Base-by-base conservation (phyloP, 2,329 filamentous ascomycete genomes). In the Aciculosporium take region DNA sequence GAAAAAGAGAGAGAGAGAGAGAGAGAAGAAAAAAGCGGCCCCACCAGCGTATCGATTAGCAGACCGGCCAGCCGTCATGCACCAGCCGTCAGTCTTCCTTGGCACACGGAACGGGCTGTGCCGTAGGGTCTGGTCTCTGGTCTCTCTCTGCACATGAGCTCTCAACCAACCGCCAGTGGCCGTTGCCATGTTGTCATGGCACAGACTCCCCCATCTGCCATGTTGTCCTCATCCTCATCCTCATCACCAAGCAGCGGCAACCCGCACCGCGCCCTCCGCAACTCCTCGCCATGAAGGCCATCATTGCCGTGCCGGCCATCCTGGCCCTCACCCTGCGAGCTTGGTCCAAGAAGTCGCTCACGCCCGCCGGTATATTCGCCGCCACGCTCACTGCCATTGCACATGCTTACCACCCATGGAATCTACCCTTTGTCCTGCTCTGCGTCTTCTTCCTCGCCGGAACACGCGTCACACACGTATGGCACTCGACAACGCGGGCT, bases 321-420 rank as follows among this genome's bases (percentile, higher is more conserved):
- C 51, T 72, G 45, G 68, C 68, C 45, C 70, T 88, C 49, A 66
- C 81, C 42, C 74, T 76, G 51, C 73, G 83, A 45, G 81, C 84
- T 27, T 75, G 75, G 62, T 76, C 72, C 36, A 79, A 77, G 51
- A 81, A 84, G 42, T 88, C 81, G 20, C 72, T 98, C 30, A 96
- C 89, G 1, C 75, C 81, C 0, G 64, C 70, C 6, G 89, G 88
- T 46, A 75, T 94, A 51, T 51, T 81, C 29, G 73, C 75, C 10
- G 89, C 89, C 3, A 67, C 70, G 5, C 53, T 81, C 33, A 94
- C 88, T 4, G 88, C 86, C 4, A 59, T 73, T 35, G 75, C 82
- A 9, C 91, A 98, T 59, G 86, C 87, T 13, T 64, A 88, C n/a
- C 88, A 96, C 60, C 89, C 89, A 3, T 95, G 86, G 81, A 84